A percentile compares a stretch with the other conserved stretches of the same genome.
Conservation (phyloP, 1,284 basidiomycete genomes). For the Meripilus lineatus region DNA sequence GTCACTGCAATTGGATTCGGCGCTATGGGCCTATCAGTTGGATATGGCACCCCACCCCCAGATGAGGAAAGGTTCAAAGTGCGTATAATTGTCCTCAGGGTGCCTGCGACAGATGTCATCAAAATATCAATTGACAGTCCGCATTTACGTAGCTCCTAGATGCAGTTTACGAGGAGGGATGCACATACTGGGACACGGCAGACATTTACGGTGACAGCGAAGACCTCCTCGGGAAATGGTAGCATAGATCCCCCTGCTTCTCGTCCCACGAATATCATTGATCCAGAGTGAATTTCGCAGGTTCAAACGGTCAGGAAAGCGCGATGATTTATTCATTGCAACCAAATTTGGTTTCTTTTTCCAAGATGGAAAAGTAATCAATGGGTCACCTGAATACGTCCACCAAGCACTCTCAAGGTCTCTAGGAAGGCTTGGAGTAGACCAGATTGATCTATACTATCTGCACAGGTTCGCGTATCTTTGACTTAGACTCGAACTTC, state of each 20-base stretch:
- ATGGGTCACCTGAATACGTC: constrained; percentile 32
- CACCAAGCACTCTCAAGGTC: constrained; percentile 31
- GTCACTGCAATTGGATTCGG: constrained; percentile 22
- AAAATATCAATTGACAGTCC: no score
- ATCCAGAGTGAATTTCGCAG: constrained; percentile 25
- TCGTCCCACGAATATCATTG: constrained; percentile 36
- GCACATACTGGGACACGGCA: constrained; percentile 28
- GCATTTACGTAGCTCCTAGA: constrained; percentile 30
- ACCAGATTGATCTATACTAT: constrained; percentile 45
- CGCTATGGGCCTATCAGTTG: constrained; percentile 17
- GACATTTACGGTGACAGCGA: constrained; percentile 24
- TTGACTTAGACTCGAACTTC: constrained; percentile 27
- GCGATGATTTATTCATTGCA: constrained; percentile 39
- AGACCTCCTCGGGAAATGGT: constrained; percentile 25
- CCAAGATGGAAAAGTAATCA: constrained; percentile 14
- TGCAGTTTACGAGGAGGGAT: constrained; percentile 22
- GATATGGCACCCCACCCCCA: constrained; percentile 15
- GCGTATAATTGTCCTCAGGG: no score
- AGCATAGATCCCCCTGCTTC: background rate
- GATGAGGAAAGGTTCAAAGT: constrained; percentile 26
- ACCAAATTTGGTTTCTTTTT: constrained; percentile 44
- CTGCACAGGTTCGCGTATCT: constrained; percentile 36
- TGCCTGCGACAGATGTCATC: no score
- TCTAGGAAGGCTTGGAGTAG: constrained; percentile 36
- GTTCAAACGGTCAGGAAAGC: constrained; percentile 35